Evolutionary conservation across 345 rosid genomes (phyloP), one percentile per base, ranked within the genome.

Genomic region (Ceriops zippeliana): DNA sequence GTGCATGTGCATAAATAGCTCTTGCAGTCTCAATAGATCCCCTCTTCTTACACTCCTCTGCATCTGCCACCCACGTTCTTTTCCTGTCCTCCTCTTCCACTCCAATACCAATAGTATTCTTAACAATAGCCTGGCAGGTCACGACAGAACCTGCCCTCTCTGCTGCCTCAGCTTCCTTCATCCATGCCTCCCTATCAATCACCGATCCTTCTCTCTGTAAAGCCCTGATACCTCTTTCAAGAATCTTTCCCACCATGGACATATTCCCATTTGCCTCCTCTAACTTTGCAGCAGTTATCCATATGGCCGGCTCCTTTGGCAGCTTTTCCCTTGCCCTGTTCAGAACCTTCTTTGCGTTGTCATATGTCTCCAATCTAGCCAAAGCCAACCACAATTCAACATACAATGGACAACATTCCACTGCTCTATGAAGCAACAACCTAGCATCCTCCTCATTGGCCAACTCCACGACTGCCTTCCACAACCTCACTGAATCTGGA

Each of bases 61-160:
- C 98, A 87, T 93, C 98, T 51, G 97, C 98, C 53, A 93, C 97
- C 97, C 96, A 93, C 22, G 98, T 93, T 80, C 98, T 84, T 81
- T 92, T 90, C 79, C 98, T 87, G 83, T 92, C 98, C 76, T 92
- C 96, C 73, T 93, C 97, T 65, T 93, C 97, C 61, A 93, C 97
- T 74, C 96, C 98, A 76, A 90, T 75, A 37, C 93, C 96, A 51
- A 93, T 86, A 0, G 96, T 90, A 62, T 86, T 87, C 65, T 72
- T 79, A 69, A 90, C 80, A 67, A 93, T 89, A 2, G 90, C 96
- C 75, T 87, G 98, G 75, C 98, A 93, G 28, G 98, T 90, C 35
- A 75, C 84, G 1, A 89, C 90, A 70, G 90, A 89, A 24, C 93
- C 97, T 2, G 90, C 91, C 82, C 90, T 84, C 80, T 93, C 97